Percentiles rank a stretch among this genome's conserved stretches.
These are phyloP conservation scores for Melaleuca alternifolia DNA, from an alignment of 345 rosid species.

Conservation along the genomic window DNA sequence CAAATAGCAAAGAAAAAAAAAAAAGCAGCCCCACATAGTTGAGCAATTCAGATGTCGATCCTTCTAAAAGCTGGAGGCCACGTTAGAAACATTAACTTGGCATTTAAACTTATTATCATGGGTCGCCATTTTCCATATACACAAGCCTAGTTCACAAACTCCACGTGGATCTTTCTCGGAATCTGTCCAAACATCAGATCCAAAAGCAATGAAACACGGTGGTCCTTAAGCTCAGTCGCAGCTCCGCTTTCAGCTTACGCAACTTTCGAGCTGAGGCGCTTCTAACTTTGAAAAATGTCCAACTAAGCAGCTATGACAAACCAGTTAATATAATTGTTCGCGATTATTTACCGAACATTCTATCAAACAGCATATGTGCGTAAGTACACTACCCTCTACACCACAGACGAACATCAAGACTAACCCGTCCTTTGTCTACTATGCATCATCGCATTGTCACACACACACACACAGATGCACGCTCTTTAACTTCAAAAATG, in stretches of 20 bases:
- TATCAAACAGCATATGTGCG: no score
- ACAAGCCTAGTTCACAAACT: neutral
- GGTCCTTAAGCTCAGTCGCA: neutral
- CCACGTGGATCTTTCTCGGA: neutral
- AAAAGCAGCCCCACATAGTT: neutral
- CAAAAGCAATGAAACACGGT: neutral
- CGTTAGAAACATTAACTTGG: neutral
- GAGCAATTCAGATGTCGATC: neutral
- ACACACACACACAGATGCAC: no score
- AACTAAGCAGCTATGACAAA: no score
- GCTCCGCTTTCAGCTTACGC: neutral
- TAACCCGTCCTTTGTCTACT: no score
- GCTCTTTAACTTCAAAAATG: neutral
- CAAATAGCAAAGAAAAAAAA: neutral
- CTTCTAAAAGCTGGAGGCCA: neutral
- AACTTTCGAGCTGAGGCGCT: neutral
- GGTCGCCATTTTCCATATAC: neutral
- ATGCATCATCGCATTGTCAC: no score
- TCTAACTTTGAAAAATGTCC: neutral
- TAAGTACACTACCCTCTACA: no score
- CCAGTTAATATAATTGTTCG: no score
- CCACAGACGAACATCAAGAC: no score
- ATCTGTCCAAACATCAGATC: neutral
- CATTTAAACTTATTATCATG: neutral
- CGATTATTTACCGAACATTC: no score